These are phyloP conservation scores for Tylopilus sp. DNA, from an alignment of 768 basidiomycete genomes.

Conservation along the genomic window DNA sequence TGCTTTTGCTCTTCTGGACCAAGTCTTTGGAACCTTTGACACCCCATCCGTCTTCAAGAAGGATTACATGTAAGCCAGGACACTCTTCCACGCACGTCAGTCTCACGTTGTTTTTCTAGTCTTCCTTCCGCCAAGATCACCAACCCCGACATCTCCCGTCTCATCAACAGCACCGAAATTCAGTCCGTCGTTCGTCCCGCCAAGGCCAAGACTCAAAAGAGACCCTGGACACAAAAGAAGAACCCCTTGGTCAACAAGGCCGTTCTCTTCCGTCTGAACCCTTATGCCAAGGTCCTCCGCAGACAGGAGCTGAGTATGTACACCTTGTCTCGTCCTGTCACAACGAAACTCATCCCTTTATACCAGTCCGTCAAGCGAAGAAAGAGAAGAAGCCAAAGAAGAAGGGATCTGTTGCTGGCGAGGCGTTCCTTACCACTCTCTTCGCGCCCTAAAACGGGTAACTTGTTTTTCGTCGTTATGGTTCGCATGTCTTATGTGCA, in stretches of 20 bases:
- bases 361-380: conserved; percentile 67
- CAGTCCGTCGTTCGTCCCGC: conserved; percentile 94
- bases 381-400: conserved; percentile 57
- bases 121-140: conserved; percentile 95
- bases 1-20: conserved; percentile 90
- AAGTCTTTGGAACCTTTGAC: conserved; percentile 93
- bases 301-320: conserved; percentile 82
- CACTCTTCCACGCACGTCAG: neutral
- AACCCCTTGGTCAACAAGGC: conserved; percentile 95
- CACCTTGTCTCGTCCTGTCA: neutral
- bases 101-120: conserved; percentile 35
- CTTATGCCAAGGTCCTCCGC: conserved; percentile 93
- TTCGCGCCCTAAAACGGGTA: conserved; percentile 71
- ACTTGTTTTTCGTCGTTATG: conserved; percentile 9
- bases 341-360: conserved; percentile 4
- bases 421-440: conserved; percentile 81
- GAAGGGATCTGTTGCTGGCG: conserved; percentile 66
- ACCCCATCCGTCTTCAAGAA: conserved; percentile 85
- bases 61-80: conserved; percentile 67
- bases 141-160: conserved; percentile 94
- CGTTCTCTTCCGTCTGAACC: conserved; percentile 95
- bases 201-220: conserved; percentile 79
- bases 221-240: conserved; percentile 99
- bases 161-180: conserved; percentile 98
- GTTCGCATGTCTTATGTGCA: conserved; percentile 12